Conservation (phyloP, 164 flowering plant genomes). For the Kingdonia uniflora region DNA sequence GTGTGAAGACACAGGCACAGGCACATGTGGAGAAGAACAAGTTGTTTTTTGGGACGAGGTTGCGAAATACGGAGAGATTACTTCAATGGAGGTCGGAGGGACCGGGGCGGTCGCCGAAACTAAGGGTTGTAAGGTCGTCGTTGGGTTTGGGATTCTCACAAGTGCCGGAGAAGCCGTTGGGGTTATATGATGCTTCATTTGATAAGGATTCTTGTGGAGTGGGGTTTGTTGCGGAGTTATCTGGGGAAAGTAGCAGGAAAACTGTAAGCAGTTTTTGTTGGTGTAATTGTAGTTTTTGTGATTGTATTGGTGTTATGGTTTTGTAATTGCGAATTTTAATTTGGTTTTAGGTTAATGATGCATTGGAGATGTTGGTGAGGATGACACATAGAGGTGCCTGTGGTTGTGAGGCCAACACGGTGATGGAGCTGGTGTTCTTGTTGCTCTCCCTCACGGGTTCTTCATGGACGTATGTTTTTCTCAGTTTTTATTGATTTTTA, state of each 20-base stretch:
- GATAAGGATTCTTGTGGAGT: slow-evolving; percentile 99
- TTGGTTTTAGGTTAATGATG: slow-evolving; percentile 80
- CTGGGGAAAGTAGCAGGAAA: slow-evolving; percentile 78
- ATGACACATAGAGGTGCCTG: slow-evolving; percentile 99
- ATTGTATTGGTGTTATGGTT: not conserved
- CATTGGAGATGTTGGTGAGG: slow-evolving; percentile 84
- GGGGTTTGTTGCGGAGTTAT: slow-evolving; percentile 91
- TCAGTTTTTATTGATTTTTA: not conserved
- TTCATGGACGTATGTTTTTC: slow-evolving; percentile 38
- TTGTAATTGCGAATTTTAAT: not conserved
- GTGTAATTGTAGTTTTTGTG: not conserved
- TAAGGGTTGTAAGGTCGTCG: slow-evolving; percentile 25
- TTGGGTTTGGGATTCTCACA: slow-evolving; percentile 50
- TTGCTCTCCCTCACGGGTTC: slow-evolving; percentile 82
- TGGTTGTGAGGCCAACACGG: slow-evolving; percentile 98
- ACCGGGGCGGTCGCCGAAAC: slow-evolving; percentile 57
- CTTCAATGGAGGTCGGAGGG: slow-evolving; percentile 64
- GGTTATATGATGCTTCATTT: slow-evolving; percentile 74
- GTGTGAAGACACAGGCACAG: slow-evolving; percentile 9
- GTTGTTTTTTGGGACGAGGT: slow-evolving; percentile 31
- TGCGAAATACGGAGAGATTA: slow-evolving; percentile 33
- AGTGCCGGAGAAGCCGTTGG: slow-evolving; percentile 95
- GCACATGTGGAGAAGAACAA: slow-evolving; percentile 20
- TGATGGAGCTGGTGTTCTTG: slow-evolving; percentile 99
- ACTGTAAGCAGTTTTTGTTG: slow-evolving; percentile 36